phyloP scores from a whole-genome alignment of 257 asterid species.

The Prunella vulgaris region DNA sequence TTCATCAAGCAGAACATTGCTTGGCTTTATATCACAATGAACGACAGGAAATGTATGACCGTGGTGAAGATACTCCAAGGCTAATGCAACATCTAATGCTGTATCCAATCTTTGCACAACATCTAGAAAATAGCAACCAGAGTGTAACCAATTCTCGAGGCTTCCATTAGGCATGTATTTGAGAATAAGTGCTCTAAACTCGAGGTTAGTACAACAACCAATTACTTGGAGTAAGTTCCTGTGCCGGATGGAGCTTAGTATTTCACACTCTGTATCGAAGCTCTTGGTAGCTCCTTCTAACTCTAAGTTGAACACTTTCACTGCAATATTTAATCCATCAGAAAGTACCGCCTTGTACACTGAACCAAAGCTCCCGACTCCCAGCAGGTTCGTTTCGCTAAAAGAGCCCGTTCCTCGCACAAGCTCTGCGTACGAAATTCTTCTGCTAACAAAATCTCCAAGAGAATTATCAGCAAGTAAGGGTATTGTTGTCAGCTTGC shows the following conservation, averaged over 20 bases:
- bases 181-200: slow-evolving; percentile 32
- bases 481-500: neutral
- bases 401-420: neutral
- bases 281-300: slow-evolving; percentile 24
- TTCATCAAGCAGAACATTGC: slow-evolving; percentile 26
- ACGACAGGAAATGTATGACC: neutral
- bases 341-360: neutral
- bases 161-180: slow-evolving; percentile 32
- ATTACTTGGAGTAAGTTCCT: slow-evolving; percentile 26
- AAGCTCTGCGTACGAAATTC: neutral
- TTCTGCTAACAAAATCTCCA: neutral
- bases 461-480: neutral
- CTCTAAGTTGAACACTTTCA: slow-evolving; percentile 1
- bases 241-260: slow-evolving; percentile 21
- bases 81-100: too few relatives aligned
- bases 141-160: slow-evolving; percentile 19
- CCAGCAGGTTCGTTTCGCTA: neutral
- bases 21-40: slow-evolving; percentile 13
- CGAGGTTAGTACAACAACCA: slow-evolving; percentile 25
- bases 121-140: neutral
- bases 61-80: neutral
- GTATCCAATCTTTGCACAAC: neutral
- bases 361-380: slow-evolving; percentile 12
- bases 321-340: slow-evolving; percentile 3
- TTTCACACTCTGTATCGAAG: slow-evolving; percentile 26